Evolutionary conservation across 805 yeast species (phyloP), one percentile per base, ranked within the genome.

Genomic region (Cyberlindnera suaveolens): DNA sequence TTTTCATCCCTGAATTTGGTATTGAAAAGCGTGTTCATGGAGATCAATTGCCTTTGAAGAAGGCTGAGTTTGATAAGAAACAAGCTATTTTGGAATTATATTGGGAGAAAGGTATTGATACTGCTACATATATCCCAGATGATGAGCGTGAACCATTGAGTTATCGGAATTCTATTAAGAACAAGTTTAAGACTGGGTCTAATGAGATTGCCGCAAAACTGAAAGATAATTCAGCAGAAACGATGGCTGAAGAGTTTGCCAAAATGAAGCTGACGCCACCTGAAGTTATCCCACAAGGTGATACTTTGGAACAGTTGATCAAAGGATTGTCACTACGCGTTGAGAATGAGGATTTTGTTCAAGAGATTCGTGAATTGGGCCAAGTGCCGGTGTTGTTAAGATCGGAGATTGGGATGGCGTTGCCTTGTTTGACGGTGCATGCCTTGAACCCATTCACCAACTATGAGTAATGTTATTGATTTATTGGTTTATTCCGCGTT

Each of bases 1-100:
- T 90, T 3, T 78, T 85, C 51, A 71, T 90, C 48, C 96, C 96
- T 2, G 96, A 88, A 51, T 84, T 89, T 66, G 97, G 97, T 36
- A 85, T 90, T 54, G 97, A 90, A 61, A 90, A 90, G 64, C 75
- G 97, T 57, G 96, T 90, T 18, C 99, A 93, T 58, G 97, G 98
- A 23, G 99, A 93, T 65, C 98, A 93, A 65, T 70, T 93, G 43
- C 98, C 98, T 10, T 70, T 91, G 49, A 78, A 78, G 19, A 90
- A 89, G 63, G 98, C 97, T 5, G 98, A 93, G 62, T 93, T 85
- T 61, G 90, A 86, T 61, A 85, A 82, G 58, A 56, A 60, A 15
- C 67, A 74, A 34, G 74, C 87, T 36, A 65, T 79, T 9, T 71
- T 91, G 56, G 96, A 91, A 60, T 68, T 91, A 39, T 88, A 77